Percentiles rank a stretch among this genome's conserved stretches.
Conservation (phyloP, 768 basidiomycete genomes). For the Boletus sp. region DNA sequence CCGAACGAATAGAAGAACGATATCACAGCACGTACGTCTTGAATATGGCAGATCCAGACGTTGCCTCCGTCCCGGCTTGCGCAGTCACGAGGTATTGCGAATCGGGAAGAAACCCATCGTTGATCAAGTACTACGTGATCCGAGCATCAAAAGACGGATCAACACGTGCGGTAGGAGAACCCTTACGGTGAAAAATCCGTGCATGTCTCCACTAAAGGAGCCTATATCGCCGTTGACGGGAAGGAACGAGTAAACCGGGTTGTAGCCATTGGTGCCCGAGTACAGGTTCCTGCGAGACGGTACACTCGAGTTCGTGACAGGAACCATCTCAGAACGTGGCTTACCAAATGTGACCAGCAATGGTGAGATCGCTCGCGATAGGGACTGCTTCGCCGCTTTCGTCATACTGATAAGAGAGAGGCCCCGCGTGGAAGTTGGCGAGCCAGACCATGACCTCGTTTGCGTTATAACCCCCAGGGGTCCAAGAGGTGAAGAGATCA, state of each 20-base stretch:
- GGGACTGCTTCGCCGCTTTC: constrained; percentile 46
- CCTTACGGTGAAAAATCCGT: constrained; percentile 48
- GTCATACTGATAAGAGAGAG: constrained; percentile 52
- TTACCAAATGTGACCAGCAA: constrained; percentile 54
- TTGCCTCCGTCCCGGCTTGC: constrained; percentile 65
- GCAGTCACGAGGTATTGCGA: constrained; percentile 58
- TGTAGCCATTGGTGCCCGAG: constrained; percentile 51
- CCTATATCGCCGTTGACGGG: constrained; percentile 37
- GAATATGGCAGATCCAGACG: constrained; percentile 53
- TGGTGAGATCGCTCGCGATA: constrained; percentile 37
- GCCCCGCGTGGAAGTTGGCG: constrained; percentile 54
- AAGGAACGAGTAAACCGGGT: constrained; percentile 53
- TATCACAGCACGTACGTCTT: constrained; percentile 42
- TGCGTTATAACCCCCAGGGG: constrained; percentile 44
- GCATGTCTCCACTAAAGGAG: constrained; percentile 54
- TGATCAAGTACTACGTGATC: constrained; percentile 48
- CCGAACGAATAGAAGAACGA: neutral
- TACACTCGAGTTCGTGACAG: neutral
- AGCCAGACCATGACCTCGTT: constrained; percentile 68
- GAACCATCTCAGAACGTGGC: neutral
- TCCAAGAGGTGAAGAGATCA: constrained; percentile 60
- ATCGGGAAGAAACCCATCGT: constrained; percentile 42
- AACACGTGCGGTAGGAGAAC: neutral
- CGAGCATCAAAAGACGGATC: neutral
- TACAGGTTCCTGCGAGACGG: constrained; percentile 49